These are phyloP conservation scores for Russula sp. DNA, from an alignment of 768 basidiomycete species.

Conservation along the genomic window DNA sequence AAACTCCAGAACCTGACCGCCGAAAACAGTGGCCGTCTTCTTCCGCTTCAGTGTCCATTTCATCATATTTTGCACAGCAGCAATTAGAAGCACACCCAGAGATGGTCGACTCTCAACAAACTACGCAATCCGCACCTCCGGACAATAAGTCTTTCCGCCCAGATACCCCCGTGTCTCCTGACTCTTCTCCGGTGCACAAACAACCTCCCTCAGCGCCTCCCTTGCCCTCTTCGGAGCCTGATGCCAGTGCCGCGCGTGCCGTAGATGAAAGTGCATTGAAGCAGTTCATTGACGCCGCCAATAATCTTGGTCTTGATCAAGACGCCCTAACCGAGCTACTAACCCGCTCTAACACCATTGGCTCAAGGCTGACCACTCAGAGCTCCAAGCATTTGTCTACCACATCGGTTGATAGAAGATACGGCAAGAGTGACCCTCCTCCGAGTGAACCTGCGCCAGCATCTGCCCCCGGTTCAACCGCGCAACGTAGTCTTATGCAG, in stretches of 20 bases:
- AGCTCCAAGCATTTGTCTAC: conserved; percentile 46
- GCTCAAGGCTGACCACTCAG: conserved; percentile 49
- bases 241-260: conserved; percentile 19
- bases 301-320: conserved; percentile 71
- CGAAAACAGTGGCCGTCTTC: conserved; percentile 23
- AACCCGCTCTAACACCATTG: conserved; percentile 65
- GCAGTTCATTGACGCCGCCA: conserved; percentile 74
- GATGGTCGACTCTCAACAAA: neutral
- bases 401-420: conserved; percentile 34
- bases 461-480: conserved; percentile 32
- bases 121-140: conserved; percentile 26
- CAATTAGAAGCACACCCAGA: conserved; percentile 9
- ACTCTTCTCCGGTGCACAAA: neutral
- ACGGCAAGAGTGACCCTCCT: conserved; percentile 4
- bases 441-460: conserved; percentile 18
- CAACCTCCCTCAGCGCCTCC: conserved; percentile 18
- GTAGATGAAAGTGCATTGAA: conserved; percentile 55
- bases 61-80: conserved; percentile 24
- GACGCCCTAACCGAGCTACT: conserved; percentile 66
- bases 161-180: conserved; percentile 20
- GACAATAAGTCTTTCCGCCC: conserved; percentile 27
- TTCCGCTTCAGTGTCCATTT: conserved; percentile 24
- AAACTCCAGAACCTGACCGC: conserved; percentile 35
- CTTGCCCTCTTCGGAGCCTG: neutral
- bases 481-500: conserved; percentile 27